Percentiles rank a stretch among this genome's conserved stretches.
These are phyloP conservation scores for Eimeria brunetti DNA, from an alignment of 169 alveolate genomes.

Conservation along the genomic window DNA sequence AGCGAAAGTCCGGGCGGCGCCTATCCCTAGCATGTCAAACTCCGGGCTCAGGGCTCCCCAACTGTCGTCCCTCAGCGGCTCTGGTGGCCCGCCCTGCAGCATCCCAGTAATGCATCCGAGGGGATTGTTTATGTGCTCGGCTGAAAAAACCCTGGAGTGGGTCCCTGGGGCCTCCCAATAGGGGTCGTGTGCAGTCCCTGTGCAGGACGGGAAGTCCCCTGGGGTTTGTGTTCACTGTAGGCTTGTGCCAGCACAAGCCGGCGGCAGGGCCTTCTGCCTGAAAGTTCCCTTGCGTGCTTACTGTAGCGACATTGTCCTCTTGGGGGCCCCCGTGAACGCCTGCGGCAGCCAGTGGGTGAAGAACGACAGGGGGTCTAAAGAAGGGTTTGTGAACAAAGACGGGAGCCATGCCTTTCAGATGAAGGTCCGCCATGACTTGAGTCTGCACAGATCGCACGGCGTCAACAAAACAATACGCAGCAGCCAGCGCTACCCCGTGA, in stretches of 20 bases:
- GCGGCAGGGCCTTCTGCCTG: not conserved
- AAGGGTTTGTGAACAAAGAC: slow-evolving; percentile 51
- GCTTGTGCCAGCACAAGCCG: not conserved
- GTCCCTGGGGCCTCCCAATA: not conserved
- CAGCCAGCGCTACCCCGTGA: not conserved
- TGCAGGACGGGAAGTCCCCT: not conserved
- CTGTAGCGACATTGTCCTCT: not conserved
- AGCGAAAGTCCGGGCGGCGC: slow-evolving; percentile 33
- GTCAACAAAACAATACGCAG: not conserved
- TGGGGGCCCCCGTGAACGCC: not conserved
- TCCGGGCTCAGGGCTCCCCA: not conserved
- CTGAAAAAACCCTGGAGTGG: not conserved
- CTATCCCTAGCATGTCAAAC: slow-evolving; percentile 44
- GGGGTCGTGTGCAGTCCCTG: not conserved
- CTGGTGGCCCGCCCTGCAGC: slow-evolving; percentile 1
- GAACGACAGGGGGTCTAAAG: slow-evolving; percentile 38
- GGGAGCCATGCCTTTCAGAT: slow-evolving; percentile 70
- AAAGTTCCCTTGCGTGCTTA: not conserved
- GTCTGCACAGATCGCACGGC: not conserved
- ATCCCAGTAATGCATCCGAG: not conserved
- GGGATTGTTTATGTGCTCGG: not conserved
- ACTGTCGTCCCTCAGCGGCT: not conserved
- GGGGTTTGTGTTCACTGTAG: not conserved
- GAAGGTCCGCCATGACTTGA: slow-evolving; percentile 66
- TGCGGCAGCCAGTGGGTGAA: slow-evolving; percentile 64